These are phyloP conservation scores for Onygenales sp. DNA, from an alignment of 2,329 filamentous ascomycete species.

Conservation along the genomic window DNA sequence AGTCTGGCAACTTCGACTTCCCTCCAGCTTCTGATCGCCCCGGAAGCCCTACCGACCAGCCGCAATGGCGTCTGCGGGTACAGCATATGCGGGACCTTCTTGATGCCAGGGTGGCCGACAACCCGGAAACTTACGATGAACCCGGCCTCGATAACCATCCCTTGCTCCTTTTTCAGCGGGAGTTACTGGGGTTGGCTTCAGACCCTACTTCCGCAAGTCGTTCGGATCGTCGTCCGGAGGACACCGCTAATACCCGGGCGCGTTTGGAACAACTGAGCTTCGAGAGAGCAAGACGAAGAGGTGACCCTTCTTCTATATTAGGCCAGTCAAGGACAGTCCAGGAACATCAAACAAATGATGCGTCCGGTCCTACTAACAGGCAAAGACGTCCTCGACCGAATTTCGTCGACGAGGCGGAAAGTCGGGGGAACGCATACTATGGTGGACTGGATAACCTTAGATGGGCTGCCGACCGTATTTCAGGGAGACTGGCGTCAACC, in stretches of 20 bases:
- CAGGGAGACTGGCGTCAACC: slow-evolving; percentile 14
- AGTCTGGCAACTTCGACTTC: slow-evolving; percentile 37
- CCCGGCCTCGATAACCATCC: slow-evolving; percentile 14
- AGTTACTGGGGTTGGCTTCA: slow-evolving; percentile 8
- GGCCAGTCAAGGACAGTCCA: not conserved
- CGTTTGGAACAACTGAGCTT: not conserved
- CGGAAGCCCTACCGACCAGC: slow-evolving; percentile 14
- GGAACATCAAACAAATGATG: not conserved
- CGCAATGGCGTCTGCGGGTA: slow-evolving; percentile 14
- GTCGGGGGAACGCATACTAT: not conserved
- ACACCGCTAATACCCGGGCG: not conserved
- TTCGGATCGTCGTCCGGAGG: not conserved
- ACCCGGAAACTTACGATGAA: slow-evolving; percentile 19
- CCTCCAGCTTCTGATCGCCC: slow-evolving; percentile 29
- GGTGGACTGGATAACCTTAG: slow-evolving; percentile 5
- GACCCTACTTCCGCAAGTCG: too few species aligned
- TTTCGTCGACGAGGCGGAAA: not conserved
- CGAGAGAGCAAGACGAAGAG: not conserved
- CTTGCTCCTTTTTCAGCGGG: slow-evolving; percentile 14
- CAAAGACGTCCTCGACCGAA: not conserved
- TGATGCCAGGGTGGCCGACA: slow-evolving; percentile 4
- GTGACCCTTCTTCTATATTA: not conserved
- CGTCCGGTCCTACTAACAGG: not conserved
- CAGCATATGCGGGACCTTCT: slow-evolving; percentile 31
- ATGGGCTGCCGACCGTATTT: slow-evolving; percentile 11